phyloP scores from a whole-genome alignment of 805 yeast species.

The Yarrowia sp. region DNA sequence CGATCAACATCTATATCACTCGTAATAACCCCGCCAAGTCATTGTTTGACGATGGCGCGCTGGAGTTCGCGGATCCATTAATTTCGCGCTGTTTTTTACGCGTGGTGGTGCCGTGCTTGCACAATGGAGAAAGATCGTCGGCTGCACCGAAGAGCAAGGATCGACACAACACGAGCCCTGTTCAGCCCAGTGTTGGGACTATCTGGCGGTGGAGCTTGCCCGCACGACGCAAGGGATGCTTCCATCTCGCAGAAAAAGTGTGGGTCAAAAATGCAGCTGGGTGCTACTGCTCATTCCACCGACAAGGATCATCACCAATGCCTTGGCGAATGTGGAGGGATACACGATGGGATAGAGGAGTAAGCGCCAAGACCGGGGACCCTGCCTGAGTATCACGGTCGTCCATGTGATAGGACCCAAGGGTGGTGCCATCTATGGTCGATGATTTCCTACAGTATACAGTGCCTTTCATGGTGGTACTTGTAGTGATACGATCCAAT shows the following conservation, averaged over 20 bases:
- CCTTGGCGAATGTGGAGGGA: not conserved
- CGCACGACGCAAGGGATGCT: constrained; percentile 25
- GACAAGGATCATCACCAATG: constrained; percentile 3
- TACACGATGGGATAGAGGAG: not conserved
- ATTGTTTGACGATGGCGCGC: no score
- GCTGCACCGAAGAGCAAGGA: constrained; percentile 11
- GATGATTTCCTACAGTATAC: no score
- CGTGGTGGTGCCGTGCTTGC: not conserved
- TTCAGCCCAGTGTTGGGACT: no score
- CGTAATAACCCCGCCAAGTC: no score
- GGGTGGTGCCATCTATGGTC: no score
- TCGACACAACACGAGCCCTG: constrained; percentile 22
- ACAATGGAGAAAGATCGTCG: constrained; percentile 6
- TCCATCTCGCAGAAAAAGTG: constrained; percentile 7
- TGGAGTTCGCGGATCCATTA: no score
- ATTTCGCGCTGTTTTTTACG: not conserved
- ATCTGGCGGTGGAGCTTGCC: no score
- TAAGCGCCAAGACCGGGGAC: not conserved
- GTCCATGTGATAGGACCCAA: no score
- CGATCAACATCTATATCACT: no score
- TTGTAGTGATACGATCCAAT: no score
- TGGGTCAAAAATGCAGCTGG: not conserved
- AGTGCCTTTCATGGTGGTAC: no score
- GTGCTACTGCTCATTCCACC: not conserved
- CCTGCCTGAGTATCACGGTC: no score